Evolutionary conservation across 2,329 filamentous ascomycete species (phyloP), one percentile per base, ranked within the genome.

Genomic region (Pleoardoris graminearum): DNA sequence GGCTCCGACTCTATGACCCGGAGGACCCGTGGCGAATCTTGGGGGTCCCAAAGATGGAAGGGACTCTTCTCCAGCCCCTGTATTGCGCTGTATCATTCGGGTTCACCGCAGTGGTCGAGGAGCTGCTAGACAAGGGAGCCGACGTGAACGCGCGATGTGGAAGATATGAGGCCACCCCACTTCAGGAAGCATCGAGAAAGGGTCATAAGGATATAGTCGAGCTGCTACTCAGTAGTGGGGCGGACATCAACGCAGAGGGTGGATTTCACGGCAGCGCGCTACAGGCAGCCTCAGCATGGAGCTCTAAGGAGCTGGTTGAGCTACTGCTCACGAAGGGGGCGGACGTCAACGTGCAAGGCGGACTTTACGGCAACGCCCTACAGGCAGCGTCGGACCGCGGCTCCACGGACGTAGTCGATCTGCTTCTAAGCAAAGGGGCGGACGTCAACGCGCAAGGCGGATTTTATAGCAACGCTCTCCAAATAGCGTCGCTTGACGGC

Each of bases 381-480:
- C 5, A 33, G 10, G 46, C 46, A 17, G 45, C 51, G 2, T 36
- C 51, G 27, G n/a, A 35, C 22, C 16, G 23, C 19, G 45, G 46
- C 37, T 29, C 44, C 19, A 14, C 16, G n/a, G 12, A 36, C 4
- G 22, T 50, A 3, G 38, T 53, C 14, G 39, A 45, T 17, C 25
- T 53, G 21, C 27, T 53, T 4, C 33, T 53, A 4, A 35, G 43
- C 2, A 33, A 48, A 12, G 36, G 16, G 7, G 50, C 50, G 12
- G 50, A 42, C 12, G 30, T 33, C 4, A 37, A 37, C 16, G n/a
- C 35, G 8, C 7, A 5, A 16, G n/a, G 35, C 21, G 35, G n/a
- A 21, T 6, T 19, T 1, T 37, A 19, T 7, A 7, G n/a, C 17
- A 37, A 21, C 16, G 35, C 35, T 19, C 16, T 37, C 16, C 35